Conservation (phyloP, 345 rosid species). For the Excoecaria agallocha region DNA sequence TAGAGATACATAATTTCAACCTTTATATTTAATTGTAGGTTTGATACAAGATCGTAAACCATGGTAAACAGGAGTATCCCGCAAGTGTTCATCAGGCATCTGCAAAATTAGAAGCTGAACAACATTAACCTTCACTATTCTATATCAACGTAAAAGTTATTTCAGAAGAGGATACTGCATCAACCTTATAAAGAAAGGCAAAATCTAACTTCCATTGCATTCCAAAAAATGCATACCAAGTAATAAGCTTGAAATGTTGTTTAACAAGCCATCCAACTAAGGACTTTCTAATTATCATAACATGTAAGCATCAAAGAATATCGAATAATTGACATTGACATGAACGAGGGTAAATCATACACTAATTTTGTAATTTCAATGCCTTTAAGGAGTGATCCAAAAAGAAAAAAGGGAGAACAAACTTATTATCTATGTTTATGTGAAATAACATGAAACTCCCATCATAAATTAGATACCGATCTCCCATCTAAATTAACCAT, state of each 20-base stretch:
- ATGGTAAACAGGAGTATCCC: constrained; percentile 62
- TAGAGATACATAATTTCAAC: constrained; percentile 26
- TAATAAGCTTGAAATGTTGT: neutral
- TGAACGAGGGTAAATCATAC: neutral
- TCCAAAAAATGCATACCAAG: neutral
- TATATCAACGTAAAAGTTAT: neutral
- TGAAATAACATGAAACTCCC: too few relatives aligned
- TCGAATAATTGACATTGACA: neutral
- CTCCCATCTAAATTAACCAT: too few relatives aligned
- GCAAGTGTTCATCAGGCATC: constrained; percentile 46
- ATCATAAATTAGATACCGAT: too few relatives aligned
- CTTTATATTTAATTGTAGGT: constrained; percentile 60
- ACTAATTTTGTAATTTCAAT: neutral
- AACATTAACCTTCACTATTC: constrained; percentile 5
- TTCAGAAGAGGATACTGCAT: neutral
- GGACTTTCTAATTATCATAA: neutral
- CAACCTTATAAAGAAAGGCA: neutral
- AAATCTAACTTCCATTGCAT: neutral
- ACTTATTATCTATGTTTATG: too few relatives aligned
- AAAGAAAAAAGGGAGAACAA: neutral
- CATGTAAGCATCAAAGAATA: too few relatives aligned
- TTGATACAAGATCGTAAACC: constrained; percentile 70
- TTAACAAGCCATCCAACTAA: neutral
- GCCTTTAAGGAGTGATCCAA: neutral
- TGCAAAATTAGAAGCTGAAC: constrained; percentile 28